Conservation (phyloP, 306 rosid genomes). For the Carpinus fangiana region DNA sequence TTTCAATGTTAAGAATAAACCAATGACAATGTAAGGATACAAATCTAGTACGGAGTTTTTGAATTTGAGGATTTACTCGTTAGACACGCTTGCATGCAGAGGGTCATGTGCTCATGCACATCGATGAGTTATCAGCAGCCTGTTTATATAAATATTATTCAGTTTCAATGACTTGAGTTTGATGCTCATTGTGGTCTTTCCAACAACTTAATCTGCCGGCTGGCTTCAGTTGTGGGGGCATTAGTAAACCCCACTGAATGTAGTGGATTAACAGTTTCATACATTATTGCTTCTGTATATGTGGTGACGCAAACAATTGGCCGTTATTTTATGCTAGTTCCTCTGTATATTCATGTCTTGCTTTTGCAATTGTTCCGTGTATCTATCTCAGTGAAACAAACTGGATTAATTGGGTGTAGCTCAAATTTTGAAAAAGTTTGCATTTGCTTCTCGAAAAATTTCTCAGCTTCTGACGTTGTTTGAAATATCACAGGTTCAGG, state of each 20-base stretch:
- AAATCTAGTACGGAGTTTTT: neutral
- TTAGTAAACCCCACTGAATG: neutral
- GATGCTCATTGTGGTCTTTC: neutral
- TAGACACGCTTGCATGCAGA: neutral
- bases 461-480: constrained; percentile 22
- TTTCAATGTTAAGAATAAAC: neutral
- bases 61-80: neutral
- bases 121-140: neutral
- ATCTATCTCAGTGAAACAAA: neutral
- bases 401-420: neutral
- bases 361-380: neutral
- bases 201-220: too few relatives aligned
- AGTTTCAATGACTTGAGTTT: neutral
- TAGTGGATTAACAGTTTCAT: neutral
- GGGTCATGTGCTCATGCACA: neutral
- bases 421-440: neutral
- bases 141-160: neutral
- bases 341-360: neutral
- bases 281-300: neutral
- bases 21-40: neutral
- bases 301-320: neutral
- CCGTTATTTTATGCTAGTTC: neutral
- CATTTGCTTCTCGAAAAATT: neutral
- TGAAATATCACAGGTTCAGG: constrained; percentile 58
- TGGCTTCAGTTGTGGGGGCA: too few relatives aligned